These are phyloP conservation scores for Solanum medicagineum DNA, from an alignment of 257 asterid genomes.

Conservation along the genomic window DNA sequence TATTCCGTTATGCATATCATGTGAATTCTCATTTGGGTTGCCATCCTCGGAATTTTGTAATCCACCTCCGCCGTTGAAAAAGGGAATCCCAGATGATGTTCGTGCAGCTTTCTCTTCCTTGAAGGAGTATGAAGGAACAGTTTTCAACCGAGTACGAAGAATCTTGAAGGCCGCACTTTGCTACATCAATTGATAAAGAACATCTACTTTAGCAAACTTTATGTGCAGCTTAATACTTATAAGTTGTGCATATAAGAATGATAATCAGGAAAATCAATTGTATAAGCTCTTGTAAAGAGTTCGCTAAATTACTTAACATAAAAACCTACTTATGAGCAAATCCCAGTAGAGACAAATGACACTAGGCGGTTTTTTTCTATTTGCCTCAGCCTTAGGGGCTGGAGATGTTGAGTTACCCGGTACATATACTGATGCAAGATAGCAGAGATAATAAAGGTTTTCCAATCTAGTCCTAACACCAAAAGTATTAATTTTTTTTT, in stretches of 20 bases:
- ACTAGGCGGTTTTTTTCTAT: not conserved
- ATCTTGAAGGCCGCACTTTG: slow-evolving; percentile 96
- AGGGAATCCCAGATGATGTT: slow-evolving; percentile 31
- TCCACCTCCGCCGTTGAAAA: slow-evolving; percentile 25
- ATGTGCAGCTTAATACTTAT: not conserved
- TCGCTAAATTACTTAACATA: not conserved
- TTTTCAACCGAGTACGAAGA: slow-evolving; percentile 78
- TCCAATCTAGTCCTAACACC: not conserved
- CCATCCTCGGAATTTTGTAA: slow-evolving; percentile 44
- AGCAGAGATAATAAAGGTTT: not conserved
- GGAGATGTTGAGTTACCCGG: not conserved
- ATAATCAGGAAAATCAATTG: not conserved
- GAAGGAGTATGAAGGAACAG: slow-evolving; percentile 84
- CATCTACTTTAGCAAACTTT: not conserved
- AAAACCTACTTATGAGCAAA: not conserved
- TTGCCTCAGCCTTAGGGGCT: not conserved
- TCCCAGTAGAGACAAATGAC: not conserved
- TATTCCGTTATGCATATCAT: slow-evolving; percentile 34
- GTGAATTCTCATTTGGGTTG: slow-evolving; percentile 30
- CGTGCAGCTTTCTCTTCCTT: slow-evolving; percentile 44
- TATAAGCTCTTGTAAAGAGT: not conserved
- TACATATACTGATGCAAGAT: not conserved
- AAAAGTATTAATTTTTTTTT: not conserved
- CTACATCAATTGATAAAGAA: slow-evolving; percentile 32
- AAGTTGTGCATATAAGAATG: not conserved